Conservation (phyloP, 306 rosid species). For the Hylodesmum podocarpum region DNA sequence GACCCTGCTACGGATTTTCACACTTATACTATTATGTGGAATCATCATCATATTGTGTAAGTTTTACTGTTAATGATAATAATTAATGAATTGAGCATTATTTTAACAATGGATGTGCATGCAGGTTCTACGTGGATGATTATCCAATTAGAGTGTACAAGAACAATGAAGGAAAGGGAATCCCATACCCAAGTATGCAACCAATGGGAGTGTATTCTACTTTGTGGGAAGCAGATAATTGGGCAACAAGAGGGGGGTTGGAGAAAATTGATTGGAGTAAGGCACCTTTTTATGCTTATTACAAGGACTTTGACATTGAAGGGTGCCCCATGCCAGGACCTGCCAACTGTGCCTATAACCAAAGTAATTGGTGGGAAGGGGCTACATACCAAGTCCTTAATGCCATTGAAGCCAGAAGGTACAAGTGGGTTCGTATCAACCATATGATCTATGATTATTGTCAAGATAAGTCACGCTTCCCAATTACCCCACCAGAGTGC, state of each 20-base stretch:
- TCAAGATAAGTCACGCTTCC: conserved; percentile 66
- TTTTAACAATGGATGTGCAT: neutral
- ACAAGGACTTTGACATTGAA: conserved; percentile 90
- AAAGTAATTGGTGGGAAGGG: conserved; percentile 89
- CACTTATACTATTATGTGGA: conserved; percentile 84
- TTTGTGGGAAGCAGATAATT: conserved; percentile 91
- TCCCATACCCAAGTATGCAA: conserved; percentile 68
- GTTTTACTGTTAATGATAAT: neutral
- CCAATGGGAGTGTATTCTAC: conserved; percentile 91
- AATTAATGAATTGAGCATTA: neutral
- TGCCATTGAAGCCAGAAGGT: conserved; percentile 50
- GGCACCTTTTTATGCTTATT: conserved; percentile 80
- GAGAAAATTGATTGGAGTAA: conserved; percentile 94
- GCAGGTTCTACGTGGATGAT: conserved; percentile 74
- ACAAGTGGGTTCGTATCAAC: conserved; percentile 87
- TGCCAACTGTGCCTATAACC: conserved; percentile 56
- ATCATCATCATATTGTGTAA: conserved; percentile 66
- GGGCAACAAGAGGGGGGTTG: conserved; percentile 97
- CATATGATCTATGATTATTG: conserved; percentile 89
- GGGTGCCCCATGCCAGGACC: conserved; percentile 84
- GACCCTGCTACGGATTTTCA: conserved; percentile 81
- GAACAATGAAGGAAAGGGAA: conserved; percentile 72
- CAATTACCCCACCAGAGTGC: conserved; percentile 74
- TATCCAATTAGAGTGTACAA: conserved; percentile 83
- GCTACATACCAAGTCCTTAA: conserved; percentile 56